These are phyloP conservation scores for Phytopythium helicoides DNA, from an alignment of 352 stramenopile species.

Conservation along the genomic window DNA sequence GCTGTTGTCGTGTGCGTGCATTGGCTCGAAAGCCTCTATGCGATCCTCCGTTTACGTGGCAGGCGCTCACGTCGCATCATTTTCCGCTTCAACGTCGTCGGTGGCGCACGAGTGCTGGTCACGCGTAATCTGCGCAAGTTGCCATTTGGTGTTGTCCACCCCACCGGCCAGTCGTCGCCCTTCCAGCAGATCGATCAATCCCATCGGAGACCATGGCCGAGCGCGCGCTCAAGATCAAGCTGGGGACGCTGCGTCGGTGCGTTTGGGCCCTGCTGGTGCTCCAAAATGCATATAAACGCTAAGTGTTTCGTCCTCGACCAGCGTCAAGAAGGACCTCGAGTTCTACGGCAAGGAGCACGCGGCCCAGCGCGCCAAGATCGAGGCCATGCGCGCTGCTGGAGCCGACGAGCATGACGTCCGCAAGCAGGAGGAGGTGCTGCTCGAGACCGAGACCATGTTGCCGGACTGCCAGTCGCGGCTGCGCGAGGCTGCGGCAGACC, in stretches of 20 bases:
- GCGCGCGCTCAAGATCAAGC: conserved; percentile 82
- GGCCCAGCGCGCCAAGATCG: conserved; percentile 55
- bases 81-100: too few relatives aligned
- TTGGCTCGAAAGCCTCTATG: too few relatives aligned
- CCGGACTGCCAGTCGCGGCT: conserved; percentile 74
- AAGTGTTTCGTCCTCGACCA: conserved; percentile 7
- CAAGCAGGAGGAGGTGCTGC: conserved; percentile 79
- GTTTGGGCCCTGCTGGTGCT: not conserved
- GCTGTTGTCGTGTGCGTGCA: too few relatives aligned
- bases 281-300: not conserved
- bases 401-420: conserved; percentile 75
- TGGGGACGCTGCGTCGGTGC: conserved; percentile 67
- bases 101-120: too few relatives aligned
- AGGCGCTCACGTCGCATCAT: too few relatives aligned
- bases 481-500: conserved; percentile 50
- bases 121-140: too few relatives aligned
- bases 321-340: conserved; percentile 81
- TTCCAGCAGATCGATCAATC: too few relatives aligned
- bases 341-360: conserved; percentile 78
- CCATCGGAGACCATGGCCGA: conserved; percentile 36
- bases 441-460: conserved; percentile 81
- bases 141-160: too few relatives aligned
- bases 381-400: conserved; percentile 51
- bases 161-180: too few relatives aligned
- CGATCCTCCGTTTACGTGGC: too few relatives aligned